Evolutionary conservation across 768 basidiomycete species (phyloP), one percentile per base, ranked within the genome.

Genomic region (Paxillus involutus): DNA sequence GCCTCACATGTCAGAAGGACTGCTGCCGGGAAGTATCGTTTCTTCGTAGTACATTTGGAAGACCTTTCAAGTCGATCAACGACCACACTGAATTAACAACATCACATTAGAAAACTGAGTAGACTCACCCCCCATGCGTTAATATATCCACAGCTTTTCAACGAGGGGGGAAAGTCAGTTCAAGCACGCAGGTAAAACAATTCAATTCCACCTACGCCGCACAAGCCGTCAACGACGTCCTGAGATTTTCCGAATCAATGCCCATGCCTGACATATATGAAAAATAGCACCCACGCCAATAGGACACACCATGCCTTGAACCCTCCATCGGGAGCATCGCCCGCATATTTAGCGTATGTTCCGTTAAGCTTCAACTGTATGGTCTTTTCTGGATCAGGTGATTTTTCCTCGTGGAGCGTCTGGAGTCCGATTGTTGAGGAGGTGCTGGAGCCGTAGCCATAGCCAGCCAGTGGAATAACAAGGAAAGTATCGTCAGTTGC

Each of bases 1-100:
- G 4, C 12, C 80, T 55, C 64, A 86, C 86, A 89, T 89, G n/a
- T 67, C 77, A 12, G 88, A 90, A 4, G 86, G 77, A 6, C 79
- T 75, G 1, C 76, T 73, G 29, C 76, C 58, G 1, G 61, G 69
- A 24, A 90, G 73, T 5, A 86, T 17, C 2, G 72, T 76, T 33
- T 77, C 69, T 59, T 87, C 75, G 57, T 91, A 90, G 63, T 88
- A 87, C 7, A 77, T 77, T 75, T 91, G 89, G 64, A 90, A 90
- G 21, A 83, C 77, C 87, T 89, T 48, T 16, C 0, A 47, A 42
- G 10, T 21, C 21, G 32, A 40, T 57, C 12, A 59, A 29, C 21
- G 35, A 6, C 24, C 43, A 26, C 6, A 7, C 7, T 40, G n/a
- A 26, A 26, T 6, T 17, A 40, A 9, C 17, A 40, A 6, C 9